Evolutionary conservation across 345 rosid genomes (phyloP).

Genomic region (Geranium brycei): DNA sequence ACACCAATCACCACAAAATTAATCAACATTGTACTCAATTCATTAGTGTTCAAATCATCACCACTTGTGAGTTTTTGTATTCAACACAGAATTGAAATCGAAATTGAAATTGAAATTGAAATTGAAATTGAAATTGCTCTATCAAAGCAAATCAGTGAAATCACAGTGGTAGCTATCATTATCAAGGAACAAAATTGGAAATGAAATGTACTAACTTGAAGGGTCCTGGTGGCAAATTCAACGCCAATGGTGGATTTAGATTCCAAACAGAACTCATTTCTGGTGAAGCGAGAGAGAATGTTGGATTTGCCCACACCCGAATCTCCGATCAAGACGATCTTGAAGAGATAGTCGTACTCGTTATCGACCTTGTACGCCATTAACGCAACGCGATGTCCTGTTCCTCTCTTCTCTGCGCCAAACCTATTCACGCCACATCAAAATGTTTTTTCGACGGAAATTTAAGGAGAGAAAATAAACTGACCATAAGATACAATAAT

Average conservation of each 20-base stretch:
- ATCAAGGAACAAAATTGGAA: not conserved
- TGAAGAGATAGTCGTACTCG: slow-evolving; percentile 54
- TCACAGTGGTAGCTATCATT: too few species aligned
- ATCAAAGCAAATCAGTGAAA: too few species aligned
- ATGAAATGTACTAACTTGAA: slow-evolving; percentile 24
- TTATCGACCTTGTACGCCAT: slow-evolving; percentile 63
- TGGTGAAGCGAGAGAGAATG: slow-evolving; percentile 53
- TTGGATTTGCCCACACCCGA: slow-evolving; percentile 69
- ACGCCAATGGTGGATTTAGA: slow-evolving; percentile 67
- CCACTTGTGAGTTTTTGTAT: too few species aligned
- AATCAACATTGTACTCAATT: too few species aligned
- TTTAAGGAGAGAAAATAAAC: not conserved
- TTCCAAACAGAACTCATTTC: slow-evolving; percentile 53
- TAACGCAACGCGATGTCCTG: not conserved
- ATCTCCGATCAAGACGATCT: slow-evolving; percentile 54
- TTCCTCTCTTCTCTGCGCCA: not conserved
- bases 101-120: too few species aligned
- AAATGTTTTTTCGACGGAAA: not conserved
- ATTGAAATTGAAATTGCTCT: too few species aligned
- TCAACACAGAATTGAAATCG: too few species aligned
- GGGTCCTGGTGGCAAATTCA: slow-evolving; percentile 60
- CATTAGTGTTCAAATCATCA: too few species aligned
- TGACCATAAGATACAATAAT: too few species aligned
- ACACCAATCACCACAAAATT: too few species aligned
- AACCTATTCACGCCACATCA: not conserved